Percentiles rank a stretch among this genome's conserved stretches.
These are phyloP conservation scores for Ogataea ramenticola DNA, from an alignment of 805 yeast genomes.

Conservation along the genomic window DNA sequence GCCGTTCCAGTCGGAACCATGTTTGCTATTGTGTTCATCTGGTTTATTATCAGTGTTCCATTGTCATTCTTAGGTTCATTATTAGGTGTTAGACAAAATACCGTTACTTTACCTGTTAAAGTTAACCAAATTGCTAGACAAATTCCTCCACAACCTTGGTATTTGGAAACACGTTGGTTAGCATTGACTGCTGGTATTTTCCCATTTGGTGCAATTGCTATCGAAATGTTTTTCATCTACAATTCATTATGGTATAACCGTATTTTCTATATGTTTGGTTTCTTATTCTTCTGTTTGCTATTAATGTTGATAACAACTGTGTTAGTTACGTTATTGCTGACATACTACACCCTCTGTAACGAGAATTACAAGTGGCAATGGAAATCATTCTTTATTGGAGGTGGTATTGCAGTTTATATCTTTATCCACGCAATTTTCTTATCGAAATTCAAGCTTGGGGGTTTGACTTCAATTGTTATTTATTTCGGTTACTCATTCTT, in stretches of 20 bases:
- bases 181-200: constrained; percentile 78
- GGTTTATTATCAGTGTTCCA: constrained; percentile 85
- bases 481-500: constrained; percentile 79
- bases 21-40: constrained; percentile 68
- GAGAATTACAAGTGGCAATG: constrained; percentile 98
- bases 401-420: constrained; percentile 81
- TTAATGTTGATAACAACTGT: constrained; percentile 77
- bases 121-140: constrained; percentile 96
- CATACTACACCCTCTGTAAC: constrained; percentile 77
- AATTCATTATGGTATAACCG: constrained; percentile 90
- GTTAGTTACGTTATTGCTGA: constrained; percentile 70
- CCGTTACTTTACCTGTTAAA: constrained; percentile 54
- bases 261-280: constrained; percentile 96
- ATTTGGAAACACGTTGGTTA: constrained; percentile 59
- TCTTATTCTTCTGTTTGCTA: constrained; percentile 80
- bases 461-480: constrained; percentile 66
- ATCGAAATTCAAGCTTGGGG: constrained; percentile 63
- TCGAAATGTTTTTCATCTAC: constrained; percentile 89
- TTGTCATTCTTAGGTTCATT: constrained; percentile 79
- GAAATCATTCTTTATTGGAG: constrained; percentile 82
- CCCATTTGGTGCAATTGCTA: constrained; percentile 93
- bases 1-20: constrained; percentile 92
- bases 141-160: constrained; percentile 87
- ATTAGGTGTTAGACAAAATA: constrained; percentile 55
- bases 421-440: constrained; percentile 77